Percentiles rank a stretch among this genome's conserved stretches.
Conservation (phyloP, 345 rosid species). For the Moricandia arvensis region DNA sequence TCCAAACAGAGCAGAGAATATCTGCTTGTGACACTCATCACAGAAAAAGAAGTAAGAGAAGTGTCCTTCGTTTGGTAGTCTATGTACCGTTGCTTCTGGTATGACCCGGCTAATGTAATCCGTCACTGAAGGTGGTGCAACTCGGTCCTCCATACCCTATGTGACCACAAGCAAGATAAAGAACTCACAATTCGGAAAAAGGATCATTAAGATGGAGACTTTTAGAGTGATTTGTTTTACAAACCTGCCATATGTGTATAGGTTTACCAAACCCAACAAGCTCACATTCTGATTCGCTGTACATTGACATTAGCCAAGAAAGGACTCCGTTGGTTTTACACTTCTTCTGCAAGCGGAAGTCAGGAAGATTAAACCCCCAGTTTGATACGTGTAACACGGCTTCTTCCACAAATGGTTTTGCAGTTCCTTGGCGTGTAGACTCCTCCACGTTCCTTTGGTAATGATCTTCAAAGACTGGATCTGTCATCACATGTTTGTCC, state of each 20-base stretch:
- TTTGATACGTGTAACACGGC: slow-evolving; percentile 64
- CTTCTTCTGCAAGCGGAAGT: slow-evolving; percentile 66
- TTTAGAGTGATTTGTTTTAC: slow-evolving; percentile 16
- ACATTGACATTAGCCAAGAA: slow-evolving; percentile 77
- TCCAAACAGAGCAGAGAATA: slow-evolving; percentile 71
- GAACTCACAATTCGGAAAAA: background rate
- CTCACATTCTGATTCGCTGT: slow-evolving; percentile 73
- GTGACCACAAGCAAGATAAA: slow-evolving; percentile 15
- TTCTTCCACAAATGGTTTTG: slow-evolving; percentile 79
- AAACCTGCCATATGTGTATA: slow-evolving; percentile 96
- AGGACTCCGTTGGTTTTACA: slow-evolving; percentile 64
- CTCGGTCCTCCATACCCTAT: slow-evolving; percentile 81
- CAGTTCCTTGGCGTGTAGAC: slow-evolving; percentile 76
- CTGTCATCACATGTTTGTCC: slow-evolving; percentile 64
- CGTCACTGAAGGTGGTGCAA: slow-evolving; percentile 57
- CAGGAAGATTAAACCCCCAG: slow-evolving; percentile 82
- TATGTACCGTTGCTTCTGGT: slow-evolving; percentile 62
- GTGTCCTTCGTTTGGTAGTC: slow-evolving; percentile 80
- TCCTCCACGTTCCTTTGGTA: slow-evolving; percentile 94
- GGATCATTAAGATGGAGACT: slow-evolving; percentile 4
- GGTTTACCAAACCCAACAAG: slow-evolving; percentile 70
- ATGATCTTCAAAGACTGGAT: slow-evolving; percentile 60
- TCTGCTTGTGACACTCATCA: slow-evolving; percentile 71
- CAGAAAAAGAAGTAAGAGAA: slow-evolving; percentile 80
- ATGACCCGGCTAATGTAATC: slow-evolving; percentile 74